Conservation (phyloP, 805 yeast species). For the Tetrapisispora arboricola region DNA sequence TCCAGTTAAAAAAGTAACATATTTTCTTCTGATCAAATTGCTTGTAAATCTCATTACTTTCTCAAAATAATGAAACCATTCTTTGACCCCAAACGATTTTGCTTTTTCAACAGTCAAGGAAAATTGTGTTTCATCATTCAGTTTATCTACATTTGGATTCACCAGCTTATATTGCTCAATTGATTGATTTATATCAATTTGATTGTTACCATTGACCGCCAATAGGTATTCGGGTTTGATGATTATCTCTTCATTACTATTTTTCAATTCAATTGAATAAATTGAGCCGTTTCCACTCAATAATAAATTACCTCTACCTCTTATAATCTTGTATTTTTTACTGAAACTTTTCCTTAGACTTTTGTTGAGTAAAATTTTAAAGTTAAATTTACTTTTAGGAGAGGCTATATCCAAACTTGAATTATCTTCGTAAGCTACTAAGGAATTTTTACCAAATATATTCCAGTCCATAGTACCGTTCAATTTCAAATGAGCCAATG, state of each 20-base stretch:
- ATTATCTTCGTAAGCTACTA: conserved; percentile 24
- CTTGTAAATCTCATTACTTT: background rate
- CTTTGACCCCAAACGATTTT: background rate
- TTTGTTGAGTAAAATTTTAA: background rate
- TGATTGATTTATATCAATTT: conserved; percentile 18
- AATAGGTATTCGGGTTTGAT: conserved; percentile 23
- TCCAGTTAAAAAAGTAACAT: conserved; percentile 13
- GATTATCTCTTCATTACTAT: conserved; percentile 19
- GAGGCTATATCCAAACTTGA: conserved; percentile 15
- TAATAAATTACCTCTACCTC: conserved; percentile 27
- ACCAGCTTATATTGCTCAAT: conserved; percentile 2
- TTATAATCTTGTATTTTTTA: conserved; percentile 15
- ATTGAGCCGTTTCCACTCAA: conserved; percentile 23
- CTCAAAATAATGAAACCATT: background rate
- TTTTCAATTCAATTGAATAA: conserved; percentile 20
- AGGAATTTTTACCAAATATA: conserved; percentile 20
- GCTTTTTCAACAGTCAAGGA: background rate
- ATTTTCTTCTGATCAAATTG: conserved; percentile 8
- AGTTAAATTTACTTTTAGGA: background rate
- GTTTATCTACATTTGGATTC: background rate
- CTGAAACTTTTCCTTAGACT: conserved; percentile 7
- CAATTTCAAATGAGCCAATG: conserved; percentile 8
- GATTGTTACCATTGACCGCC: conserved; percentile 25
- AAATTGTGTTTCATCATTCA: background rate
- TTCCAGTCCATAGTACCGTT: conserved; percentile 26